These are phyloP conservation scores for Pachysandra terminalis DNA, from an alignment of 164 flowering plant genomes.

Conservation along the genomic window DNA sequence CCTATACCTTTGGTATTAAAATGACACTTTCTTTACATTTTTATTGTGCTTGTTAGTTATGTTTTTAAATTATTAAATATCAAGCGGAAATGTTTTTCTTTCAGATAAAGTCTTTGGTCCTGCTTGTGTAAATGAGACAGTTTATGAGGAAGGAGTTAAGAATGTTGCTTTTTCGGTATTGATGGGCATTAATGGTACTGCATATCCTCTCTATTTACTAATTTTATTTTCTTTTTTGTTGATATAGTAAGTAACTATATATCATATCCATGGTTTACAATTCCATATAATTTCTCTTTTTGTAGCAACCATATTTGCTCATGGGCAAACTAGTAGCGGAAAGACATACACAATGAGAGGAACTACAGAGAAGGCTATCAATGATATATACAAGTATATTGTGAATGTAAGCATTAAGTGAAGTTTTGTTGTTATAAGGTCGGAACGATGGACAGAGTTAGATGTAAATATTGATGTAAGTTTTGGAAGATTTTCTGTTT, in stretches of 20 bases:
- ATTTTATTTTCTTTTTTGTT: not conserved
- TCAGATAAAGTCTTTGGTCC: conserved; percentile 76
- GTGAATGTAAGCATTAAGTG: conserved; percentile 37
- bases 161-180: conserved; percentile 79
- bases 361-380: conserved; percentile 60
- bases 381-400: conserved; percentile 69
- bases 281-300: conserved; percentile 7
- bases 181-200: conserved; percentile 72
- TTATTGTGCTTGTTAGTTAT: not conserved
- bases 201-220: not conserved
- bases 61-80: not conserved
- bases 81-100: not conserved
- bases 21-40: not conserved
- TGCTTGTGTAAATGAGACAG: conserved; percentile 45
- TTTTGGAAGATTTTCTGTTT: not conserved
- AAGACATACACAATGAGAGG: conserved; percentile 92
- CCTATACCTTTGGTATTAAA: conserved; percentile 54
- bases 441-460: not conserved
- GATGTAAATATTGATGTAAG: not conserved
- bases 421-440: not conserved
- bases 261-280: not conserved
- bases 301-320: conserved; percentile 85
- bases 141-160: conserved; percentile 83
- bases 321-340: conserved; percentile 91
- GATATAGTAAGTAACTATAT: too few species aligned